Evolutionary conservation across 768 basidiomycete genomes (phyloP), one percentile per base, ranked within the genome.

Genomic region (Amanita pallidorosea): DNA sequence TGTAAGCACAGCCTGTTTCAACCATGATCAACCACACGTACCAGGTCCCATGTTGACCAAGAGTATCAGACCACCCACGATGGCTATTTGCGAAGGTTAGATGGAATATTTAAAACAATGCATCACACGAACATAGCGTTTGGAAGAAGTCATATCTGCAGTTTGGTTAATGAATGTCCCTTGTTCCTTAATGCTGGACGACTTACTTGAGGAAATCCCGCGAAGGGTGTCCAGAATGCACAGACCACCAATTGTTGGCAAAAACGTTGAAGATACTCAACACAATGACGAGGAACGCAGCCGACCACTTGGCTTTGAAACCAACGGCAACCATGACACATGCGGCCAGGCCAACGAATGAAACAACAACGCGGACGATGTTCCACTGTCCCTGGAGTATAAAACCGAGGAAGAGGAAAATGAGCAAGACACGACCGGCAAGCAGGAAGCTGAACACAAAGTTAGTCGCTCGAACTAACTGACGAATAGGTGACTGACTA

Each of bases 271-370:
- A 97, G 59, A 90, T 66, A 62, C 88, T 90, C 60, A 99, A 69
- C 3, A 93, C 76, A 56, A 96, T 67, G 53, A 97, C 94, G 54
- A 99, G 79, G 81, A 98, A 98, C 11, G 83, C 80, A 2, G 95
- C 95, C 12, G 90, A 92, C 90, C 93, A 96, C 70, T 97, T 98
- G 60, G 96, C 95, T 71, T 98, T 98, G 82, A 97, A 98, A 41
- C 96, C 96, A 54, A 98, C 77, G 8, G 94, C 96, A 44, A 99
- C 94, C 89, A 95, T 97, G 61, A 80, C 68, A 62, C 96, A 98
- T 4, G 94, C 93, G 12, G 77, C 86, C 40, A 99, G 76, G 50
- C 96, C 96, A 53, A 97, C 67, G 53, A 98, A 73, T 18, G 91
- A 92, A 47, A 97, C 85, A 53, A 97, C 71, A 3, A 93, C 76